These are phyloP conservation scores for Coemansia sp. DNA, from an alignment of 192 early-diverging fungal species.

Conservation along the genomic window DNA sequence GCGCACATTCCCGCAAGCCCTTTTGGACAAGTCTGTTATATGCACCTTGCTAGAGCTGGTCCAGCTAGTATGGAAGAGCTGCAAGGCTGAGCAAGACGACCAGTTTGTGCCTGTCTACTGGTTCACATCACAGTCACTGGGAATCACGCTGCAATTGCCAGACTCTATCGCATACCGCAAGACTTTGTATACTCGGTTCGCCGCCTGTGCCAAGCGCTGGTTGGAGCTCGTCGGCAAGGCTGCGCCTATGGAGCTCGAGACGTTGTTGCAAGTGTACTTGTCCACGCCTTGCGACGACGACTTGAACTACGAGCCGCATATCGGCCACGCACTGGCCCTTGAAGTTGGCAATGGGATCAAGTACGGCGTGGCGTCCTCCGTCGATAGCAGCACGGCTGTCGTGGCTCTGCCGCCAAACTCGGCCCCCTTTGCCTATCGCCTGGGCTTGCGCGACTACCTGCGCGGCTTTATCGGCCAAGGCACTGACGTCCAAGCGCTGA, in stretches of 20 bases:
- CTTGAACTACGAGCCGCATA: slow-evolving; percentile 60
- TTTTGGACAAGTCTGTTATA: slow-evolving; percentile 72
- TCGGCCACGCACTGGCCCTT: slow-evolving; percentile 71
- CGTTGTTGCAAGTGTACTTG: slow-evolving; percentile 68
- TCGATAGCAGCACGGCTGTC: slow-evolving; percentile 3
- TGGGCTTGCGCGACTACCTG: slow-evolving; percentile 38
- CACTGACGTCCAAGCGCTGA: slow-evolving; percentile 31
- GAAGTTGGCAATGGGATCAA: slow-evolving; percentile 54
- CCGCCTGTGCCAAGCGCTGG: slow-evolving; percentile 67
- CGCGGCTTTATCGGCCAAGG: slow-evolving; percentile 31
- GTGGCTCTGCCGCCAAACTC: slow-evolving; percentile 32
- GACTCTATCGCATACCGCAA: slow-evolving; percentile 74
- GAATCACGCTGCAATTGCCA: slow-evolving; percentile 66
- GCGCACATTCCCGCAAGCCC: slow-evolving; percentile 66
- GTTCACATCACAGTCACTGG: slow-evolving; percentile 62
- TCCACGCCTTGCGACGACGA: slow-evolving; percentile 60
- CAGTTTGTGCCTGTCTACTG: slow-evolving; percentile 75
- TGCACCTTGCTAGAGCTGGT: slow-evolving; percentile 80
- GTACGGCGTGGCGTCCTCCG: slow-evolving; percentile 14
- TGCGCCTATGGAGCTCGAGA: slow-evolving; percentile 70
- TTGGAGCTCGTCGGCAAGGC: slow-evolving; percentile 59
- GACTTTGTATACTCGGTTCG: slow-evolving; percentile 61
- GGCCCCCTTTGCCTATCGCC: slow-evolving; percentile 38
- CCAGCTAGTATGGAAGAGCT: slow-evolving; percentile 74
- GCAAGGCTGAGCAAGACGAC: slow-evolving; percentile 73